These are phyloP conservation scores for Aspergillus terreus DNA, from an alignment of 2,329 filamentous ascomycete genomes.

Conservation along the genomic window DNA sequence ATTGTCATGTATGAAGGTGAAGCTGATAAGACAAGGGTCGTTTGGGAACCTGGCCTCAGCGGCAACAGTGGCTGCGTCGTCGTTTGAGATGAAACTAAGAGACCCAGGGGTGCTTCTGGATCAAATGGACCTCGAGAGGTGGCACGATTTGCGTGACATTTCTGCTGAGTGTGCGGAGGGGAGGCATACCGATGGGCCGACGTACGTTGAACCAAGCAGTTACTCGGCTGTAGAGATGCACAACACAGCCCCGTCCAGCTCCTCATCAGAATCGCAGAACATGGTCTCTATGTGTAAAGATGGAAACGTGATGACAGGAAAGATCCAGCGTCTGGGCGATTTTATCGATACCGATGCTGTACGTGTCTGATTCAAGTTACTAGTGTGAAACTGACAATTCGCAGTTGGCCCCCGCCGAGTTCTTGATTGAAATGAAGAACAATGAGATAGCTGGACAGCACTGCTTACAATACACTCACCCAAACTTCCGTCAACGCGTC, in stretches of 20 bases:
- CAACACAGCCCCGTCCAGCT: no score
- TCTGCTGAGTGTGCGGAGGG: no score
- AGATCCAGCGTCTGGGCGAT: constrained; percentile 41
- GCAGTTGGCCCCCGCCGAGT: constrained; percentile 41
- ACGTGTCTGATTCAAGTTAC: constrained; percentile 6
- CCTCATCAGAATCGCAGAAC: no score
- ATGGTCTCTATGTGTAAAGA: background rate
- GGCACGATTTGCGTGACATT: background rate
- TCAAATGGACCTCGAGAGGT: constrained; percentile 25
- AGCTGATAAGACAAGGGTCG: constrained; percentile 24
- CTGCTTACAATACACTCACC: constrained; percentile 41
- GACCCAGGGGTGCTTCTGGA: constrained; percentile 33
- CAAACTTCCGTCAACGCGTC: constrained; percentile 38
- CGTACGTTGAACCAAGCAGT: constrained; percentile 12
- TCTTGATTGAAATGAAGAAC: constrained; percentile 25
- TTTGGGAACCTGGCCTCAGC: constrained; percentile 46
- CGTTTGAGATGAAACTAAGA: constrained; percentile 43
- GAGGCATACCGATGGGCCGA: background rate
- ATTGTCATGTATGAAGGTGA: no score
- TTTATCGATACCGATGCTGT: constrained; percentile 43
- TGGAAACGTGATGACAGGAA: constrained; percentile 23
- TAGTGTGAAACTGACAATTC: background rate
- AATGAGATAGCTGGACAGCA: constrained; percentile 36
- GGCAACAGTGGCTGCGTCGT: constrained; percentile 46
- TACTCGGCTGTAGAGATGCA: constrained; percentile 1